These are phyloP conservation scores for Paralagenidium karlingii DNA, from an alignment of 352 stramenopile genomes.

Conservation along the genomic window DNA sequence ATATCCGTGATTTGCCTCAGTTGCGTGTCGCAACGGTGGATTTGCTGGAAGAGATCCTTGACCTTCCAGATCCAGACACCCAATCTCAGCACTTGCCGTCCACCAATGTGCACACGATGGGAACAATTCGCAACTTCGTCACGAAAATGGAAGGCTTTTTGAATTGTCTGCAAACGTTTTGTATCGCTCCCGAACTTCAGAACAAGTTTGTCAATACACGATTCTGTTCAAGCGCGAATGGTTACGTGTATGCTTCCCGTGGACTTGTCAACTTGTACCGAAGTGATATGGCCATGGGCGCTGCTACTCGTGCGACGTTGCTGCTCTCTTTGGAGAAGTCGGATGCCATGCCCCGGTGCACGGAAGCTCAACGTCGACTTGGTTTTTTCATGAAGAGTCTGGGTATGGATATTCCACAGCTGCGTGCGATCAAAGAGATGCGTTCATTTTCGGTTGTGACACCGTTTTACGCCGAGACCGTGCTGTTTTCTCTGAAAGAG, in stretches of 20 bases:
- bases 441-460: slow-evolving; percentile 74
- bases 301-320: slow-evolving; percentile 52
- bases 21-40: slow-evolving; percentile 46
- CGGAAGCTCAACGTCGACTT: slow-evolving; percentile 59
- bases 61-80: slow-evolving; percentile 45
- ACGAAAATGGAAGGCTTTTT: slow-evolving; percentile 60
- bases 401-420: slow-evolving; percentile 64
- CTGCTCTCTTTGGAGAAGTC: slow-evolving; percentile 55
- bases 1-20: slow-evolving; percentile 33
- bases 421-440: slow-evolving; percentile 65
- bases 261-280: slow-evolving; percentile 66
- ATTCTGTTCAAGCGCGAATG: slow-evolving; percentile 65
- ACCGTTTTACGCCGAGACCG: slow-evolving; percentile 63
- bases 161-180: slow-evolving; percentile 39
- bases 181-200: slow-evolving; percentile 33
- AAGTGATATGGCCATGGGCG: slow-evolving; percentile 65
- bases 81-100: slow-evolving; percentile 30
- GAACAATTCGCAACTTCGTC: slow-evolving; percentile 59
- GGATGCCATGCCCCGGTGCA: slow-evolving; percentile 56
- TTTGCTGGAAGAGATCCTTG: slow-evolving; percentile 61
- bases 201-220: slow-evolving; percentile 57
- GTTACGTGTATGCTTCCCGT: slow-evolving; percentile 62
- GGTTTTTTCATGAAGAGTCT: slow-evolving; percentile 76
- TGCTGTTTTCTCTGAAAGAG: slow-evolving; percentile 47
- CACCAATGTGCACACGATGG: slow-evolving; percentile 56